A percentile compares a stretch with the other conserved stretches of the same genome.
These are phyloP conservation scores for Cocos nucifera DNA, from an alignment of 176 grass and related monocot species.

Conservation along the genomic window DNA sequence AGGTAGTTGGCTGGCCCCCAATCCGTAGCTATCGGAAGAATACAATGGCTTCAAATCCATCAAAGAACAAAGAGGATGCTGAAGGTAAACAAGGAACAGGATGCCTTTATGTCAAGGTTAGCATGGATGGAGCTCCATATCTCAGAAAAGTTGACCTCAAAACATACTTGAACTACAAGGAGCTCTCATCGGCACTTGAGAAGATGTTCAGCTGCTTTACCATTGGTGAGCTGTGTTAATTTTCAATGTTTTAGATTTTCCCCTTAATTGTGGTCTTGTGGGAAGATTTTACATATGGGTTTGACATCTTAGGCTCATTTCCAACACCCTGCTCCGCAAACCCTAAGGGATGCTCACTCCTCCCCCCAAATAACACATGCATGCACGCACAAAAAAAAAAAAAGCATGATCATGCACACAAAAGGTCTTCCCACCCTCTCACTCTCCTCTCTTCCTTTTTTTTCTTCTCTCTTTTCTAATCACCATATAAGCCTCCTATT, in stretches of 20 bases:
- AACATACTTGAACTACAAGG: slow-evolving; percentile 65
- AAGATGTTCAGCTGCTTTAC: slow-evolving; percentile 73
- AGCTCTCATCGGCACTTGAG: slow-evolving; percentile 53
- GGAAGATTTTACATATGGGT: no score
- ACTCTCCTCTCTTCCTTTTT: no score
- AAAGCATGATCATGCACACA: no score
- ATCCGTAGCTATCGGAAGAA: slow-evolving; percentile 71
- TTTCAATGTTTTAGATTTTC: background rate
- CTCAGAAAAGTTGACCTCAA: slow-evolving; percentile 81
- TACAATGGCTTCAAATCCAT: slow-evolving; percentile 55
- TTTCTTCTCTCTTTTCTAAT: no score
- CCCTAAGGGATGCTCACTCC: no score
- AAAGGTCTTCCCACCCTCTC: no score
- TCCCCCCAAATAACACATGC: no score
- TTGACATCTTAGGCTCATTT: no score
- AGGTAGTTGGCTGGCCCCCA: slow-evolving; percentile 88
- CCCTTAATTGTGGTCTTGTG: no score
- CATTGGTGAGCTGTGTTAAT: slow-evolving; percentile 37
- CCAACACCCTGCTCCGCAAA: no score
- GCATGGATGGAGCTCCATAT: slow-evolving; percentile 84
- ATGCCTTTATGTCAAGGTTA: slow-evolving; percentile 61
- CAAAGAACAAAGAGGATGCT: slow-evolving; percentile 38
- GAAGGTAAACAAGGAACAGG: slow-evolving; percentile 20
- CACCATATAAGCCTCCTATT: no score
- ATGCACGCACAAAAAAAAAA: no score